Percentiles rank a stretch among this genome's conserved stretches.
Evolutionary conservation across 352 stramenopile species (phyloP).

Genomic region (Thraustochytrium striatum): DNA sequence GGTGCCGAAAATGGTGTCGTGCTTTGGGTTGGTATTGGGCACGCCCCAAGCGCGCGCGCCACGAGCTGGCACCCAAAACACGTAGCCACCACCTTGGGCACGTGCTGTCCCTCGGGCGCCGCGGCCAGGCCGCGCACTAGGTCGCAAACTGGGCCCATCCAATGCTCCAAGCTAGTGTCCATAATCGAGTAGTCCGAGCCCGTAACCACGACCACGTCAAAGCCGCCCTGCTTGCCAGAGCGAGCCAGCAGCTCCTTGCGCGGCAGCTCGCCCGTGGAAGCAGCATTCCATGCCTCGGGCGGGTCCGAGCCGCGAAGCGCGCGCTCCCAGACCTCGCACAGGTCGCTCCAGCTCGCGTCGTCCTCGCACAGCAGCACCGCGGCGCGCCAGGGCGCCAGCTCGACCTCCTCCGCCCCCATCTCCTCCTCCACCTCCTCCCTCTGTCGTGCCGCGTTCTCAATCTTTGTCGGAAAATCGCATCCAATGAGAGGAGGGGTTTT

Average conservation of each 20-base stretch:
- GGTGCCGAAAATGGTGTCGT: background rate
- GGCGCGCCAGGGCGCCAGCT: no score
- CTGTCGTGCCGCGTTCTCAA: no score
- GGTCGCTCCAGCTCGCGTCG: slow-evolving; percentile 1
- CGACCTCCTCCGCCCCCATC: no score
- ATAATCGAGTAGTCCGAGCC: slow-evolving; percentile 19
- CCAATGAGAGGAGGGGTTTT: no score
- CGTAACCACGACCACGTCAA: slow-evolving; percentile 14
- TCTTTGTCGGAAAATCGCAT: no score
- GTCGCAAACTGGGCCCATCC: background rate
- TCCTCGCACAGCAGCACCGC: slow-evolving; percentile 32
- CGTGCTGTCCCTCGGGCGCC: no score
- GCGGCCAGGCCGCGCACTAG: no score
- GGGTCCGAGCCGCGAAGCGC: background rate
- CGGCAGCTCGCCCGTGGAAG: slow-evolving; percentile 15
- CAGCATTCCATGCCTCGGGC: background rate
- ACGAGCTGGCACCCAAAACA: slow-evolving; percentile 27
- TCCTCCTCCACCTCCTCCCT: no score
- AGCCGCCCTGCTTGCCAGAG: slow-evolving; percentile 10
- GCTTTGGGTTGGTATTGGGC: no score
- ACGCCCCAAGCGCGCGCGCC: background rate
- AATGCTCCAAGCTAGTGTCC: background rate
- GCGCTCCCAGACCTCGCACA: background rate
- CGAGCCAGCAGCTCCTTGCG: slow-evolving; percentile 22
- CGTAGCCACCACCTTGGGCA: background rate